Base-by-base conservation (phyloP, 306 rosid genomes). In the Rubus idaeus region DNA sequence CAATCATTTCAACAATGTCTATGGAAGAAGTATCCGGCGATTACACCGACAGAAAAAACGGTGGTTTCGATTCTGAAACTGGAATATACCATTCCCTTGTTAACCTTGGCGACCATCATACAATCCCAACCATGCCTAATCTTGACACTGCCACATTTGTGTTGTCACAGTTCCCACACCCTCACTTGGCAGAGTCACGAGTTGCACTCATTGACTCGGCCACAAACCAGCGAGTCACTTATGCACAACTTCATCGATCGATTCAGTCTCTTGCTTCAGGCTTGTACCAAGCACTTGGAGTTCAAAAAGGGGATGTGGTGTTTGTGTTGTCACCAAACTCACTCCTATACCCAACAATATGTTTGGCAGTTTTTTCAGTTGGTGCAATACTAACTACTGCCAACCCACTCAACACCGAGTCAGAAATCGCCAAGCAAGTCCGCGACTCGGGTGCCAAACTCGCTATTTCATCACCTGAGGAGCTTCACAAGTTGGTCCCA, bases 351-450 rank as follows among this genome's bases (percentile, higher is more conserved):
- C 93, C 96, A 20, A 81, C 84, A 17, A 86, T 90, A 41, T 94
- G 94, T 75, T 50, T 94, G 40, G 94, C 96, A 4, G 96, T 91
- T 75, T 57, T 94, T 18, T 90, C 90, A 18, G 17, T 90, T 44
- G 97, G 98, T 7, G 98, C 98, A 60, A 73, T 89, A 52, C 72
- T 91, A 8, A 90, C 93, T 68, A 87, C 98, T 1, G 89, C 97
- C 9, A 94, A 94, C 65, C 98, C 96, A 1, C 78, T 91, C 10
- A 90, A 94, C 66, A 94, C 90, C 3, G 73, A 58, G 57, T 73
- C 94, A 35, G 98, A 91, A 84, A 89, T 89, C 4, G 80, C 78
- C 13, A 91, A 94, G 68, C 97, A 94, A 88, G 92, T 91, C 16
- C 45, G 39, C 0, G 89, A 94, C 78, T 94, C 97, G 0, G 84